Conservation (phyloP, 78 protist species). For the Dictyostelium intermedium region DNA sequence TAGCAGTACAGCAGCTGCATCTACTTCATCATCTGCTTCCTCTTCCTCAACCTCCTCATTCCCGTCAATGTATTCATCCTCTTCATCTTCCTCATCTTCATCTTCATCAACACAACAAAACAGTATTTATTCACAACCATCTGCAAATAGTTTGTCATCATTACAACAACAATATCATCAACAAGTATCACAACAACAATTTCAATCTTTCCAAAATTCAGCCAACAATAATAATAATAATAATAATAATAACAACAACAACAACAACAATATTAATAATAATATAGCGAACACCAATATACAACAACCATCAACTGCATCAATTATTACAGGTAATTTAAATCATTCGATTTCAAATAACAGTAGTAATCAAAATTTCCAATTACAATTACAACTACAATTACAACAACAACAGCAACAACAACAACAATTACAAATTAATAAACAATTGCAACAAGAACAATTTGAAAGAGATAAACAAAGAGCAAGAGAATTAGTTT, state of each 20-base stretch:
- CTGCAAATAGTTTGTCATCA: neutral
- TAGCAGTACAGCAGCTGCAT: neutral
- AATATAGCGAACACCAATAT: neutral
- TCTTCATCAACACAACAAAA: neutral
- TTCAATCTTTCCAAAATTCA: neutral
- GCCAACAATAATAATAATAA: neutral
- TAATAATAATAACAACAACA: neutral
- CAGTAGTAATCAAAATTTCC: neutral
- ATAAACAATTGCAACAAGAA: slow-evolving; percentile 22
- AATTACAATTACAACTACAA: neutral
- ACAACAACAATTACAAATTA: slow-evolving; percentile 18
- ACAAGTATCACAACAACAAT: slow-evolving; percentile 15
- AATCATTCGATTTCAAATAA: neutral
- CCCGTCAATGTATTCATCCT: neutral
- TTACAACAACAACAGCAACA: slow-evolving; percentile 2
- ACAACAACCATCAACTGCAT: slow-evolving; percentile 15
- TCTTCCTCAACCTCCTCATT: neutral
- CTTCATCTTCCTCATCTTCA: neutral
- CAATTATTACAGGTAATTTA: neutral
- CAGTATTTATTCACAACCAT: neutral
- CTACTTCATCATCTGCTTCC: neutral
- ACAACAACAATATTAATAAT: neutral
- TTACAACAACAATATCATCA: slow-evolving; percentile 28
- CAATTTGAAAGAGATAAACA: slow-evolving; percentile 66
- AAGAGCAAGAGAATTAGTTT: slow-evolving; percentile 30